These are phyloP conservation scores for Lindgomyces ingoldianus DNA, from an alignment of 495 filamentous ascomycete genomes.

Conservation along the genomic window DNA sequence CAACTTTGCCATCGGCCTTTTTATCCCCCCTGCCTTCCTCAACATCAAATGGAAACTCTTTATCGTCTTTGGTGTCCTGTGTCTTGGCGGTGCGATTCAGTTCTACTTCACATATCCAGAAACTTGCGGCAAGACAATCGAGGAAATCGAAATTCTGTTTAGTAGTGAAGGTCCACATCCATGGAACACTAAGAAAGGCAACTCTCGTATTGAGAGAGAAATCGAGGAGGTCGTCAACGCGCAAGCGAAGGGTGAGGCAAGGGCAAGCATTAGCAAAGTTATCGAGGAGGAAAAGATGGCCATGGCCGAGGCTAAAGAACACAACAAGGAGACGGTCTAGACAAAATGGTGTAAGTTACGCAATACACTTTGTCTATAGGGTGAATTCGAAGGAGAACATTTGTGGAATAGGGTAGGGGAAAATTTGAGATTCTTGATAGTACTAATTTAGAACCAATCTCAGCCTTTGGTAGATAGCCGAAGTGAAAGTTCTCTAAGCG, in stretches of 20 bases:
- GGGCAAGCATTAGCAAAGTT: constrained; percentile 21
- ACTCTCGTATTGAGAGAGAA: constrained; percentile 39
- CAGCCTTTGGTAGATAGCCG: no score
- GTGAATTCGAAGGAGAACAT: background rate
- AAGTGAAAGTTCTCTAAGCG: no score
- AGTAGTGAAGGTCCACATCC: constrained; percentile 53
- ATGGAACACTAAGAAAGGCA: constrained; percentile 63
- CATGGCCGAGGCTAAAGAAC: background rate
- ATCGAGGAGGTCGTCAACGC: constrained; percentile 31
- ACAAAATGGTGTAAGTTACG: no score
- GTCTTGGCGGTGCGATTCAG: constrained; percentile 61
- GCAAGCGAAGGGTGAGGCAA: constrained; percentile 28
- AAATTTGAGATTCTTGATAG: no score
- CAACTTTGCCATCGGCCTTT: constrained; percentile 72
- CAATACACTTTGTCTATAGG: background rate
- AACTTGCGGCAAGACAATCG: constrained; percentile 67
- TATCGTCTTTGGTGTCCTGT: constrained; percentile 74
- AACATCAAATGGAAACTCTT: constrained; percentile 74
- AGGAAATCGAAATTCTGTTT: constrained; percentile 70
- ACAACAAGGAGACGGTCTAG: constrained; percentile 23
- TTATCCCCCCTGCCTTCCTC: constrained; percentile 68
- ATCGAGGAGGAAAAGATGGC: constrained; percentile 22
- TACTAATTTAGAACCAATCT: no score
- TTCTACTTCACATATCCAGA: constrained; percentile 72
- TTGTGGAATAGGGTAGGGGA: background rate